phyloP scores from a whole-genome alignment of 176 grass and related monocot species.

The Triticum dicoccoides region DNA sequence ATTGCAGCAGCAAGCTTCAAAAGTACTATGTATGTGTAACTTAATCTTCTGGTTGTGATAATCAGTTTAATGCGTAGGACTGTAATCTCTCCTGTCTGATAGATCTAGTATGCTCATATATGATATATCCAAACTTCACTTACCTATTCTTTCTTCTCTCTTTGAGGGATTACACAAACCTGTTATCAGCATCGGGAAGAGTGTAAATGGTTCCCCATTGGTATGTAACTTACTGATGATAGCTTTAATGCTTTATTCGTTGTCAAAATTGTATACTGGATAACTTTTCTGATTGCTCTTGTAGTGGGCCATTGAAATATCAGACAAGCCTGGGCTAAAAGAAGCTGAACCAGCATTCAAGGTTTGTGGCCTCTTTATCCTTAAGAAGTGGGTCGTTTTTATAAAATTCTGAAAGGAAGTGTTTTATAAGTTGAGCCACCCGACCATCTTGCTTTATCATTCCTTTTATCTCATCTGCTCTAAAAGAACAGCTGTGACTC shows the following conservation, averaged over 20 bases:
- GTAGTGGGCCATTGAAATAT: constrained; percentile 96
- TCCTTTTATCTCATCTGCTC: constrained; percentile 1
- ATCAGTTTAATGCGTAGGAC: neutral
- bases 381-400: neutral
- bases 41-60: constrained; percentile 21
- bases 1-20: neutral
- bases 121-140: constrained; percentile 34
- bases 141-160: constrained; percentile 74
- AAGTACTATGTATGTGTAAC: neutral
- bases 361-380: constrained; percentile 36
- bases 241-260: neutral
- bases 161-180: constrained; percentile 85
- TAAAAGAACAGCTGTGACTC: neutral
- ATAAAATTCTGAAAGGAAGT: neutral
- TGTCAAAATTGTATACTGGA: constrained; percentile 21
- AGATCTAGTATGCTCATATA: constrained; percentile 11
- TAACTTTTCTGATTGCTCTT: constrained; percentile 30
- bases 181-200: constrained; percentile 95
- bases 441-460: neutral
- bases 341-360: constrained; percentile 96
- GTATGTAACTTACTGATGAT: constrained; percentile 40
- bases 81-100: neutral
- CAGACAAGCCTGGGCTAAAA: constrained; percentile 77
- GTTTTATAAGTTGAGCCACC: neutral
- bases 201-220: constrained; percentile 77